Percentiles rank a stretch among this genome's conserved stretches.
These are phyloP conservation scores for Castanospermum australe DNA, from an alignment of 306 rosid species.

Conservation along the genomic window DNA sequence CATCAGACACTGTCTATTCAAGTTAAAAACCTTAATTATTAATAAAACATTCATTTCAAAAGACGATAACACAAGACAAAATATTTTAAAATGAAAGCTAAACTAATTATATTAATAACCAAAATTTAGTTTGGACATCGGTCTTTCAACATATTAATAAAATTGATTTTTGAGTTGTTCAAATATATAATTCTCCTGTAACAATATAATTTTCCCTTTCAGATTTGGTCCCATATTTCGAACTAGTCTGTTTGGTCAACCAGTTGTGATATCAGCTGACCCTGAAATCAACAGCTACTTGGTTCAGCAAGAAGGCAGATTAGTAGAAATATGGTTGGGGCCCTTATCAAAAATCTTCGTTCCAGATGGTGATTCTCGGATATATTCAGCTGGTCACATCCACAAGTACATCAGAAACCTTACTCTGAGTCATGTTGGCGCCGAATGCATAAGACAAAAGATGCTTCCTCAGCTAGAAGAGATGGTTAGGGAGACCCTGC, in stretches of 20 bases:
- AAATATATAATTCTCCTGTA: neutral
- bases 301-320: neutral
- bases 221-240: conserved; percentile 4
- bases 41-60: too few species aligned
- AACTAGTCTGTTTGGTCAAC: neutral
- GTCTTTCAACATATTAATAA: too few species aligned
- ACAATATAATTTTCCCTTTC: neutral
- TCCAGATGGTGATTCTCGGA: neutral
- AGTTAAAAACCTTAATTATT: too few species aligned
- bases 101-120: too few species aligned
- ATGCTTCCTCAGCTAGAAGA: neutral
- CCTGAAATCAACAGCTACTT: neutral
- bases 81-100: too few species aligned
- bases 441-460: neutral
- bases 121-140: too few species aligned
- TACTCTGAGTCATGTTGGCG: neutral
- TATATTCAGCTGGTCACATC: neutral
- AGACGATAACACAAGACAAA: too few species aligned
- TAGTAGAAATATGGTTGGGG: neutral
- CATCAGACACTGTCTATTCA: too few species aligned
- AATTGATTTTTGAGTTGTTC: too few species aligned
- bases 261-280: neutral
- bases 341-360: neutral
- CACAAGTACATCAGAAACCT: neutral
- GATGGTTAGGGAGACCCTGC: neutral